phyloP scores from a whole-genome alignment of 2,329 filamentous ascomycete species.

The Piedraia hortae region DNA sequence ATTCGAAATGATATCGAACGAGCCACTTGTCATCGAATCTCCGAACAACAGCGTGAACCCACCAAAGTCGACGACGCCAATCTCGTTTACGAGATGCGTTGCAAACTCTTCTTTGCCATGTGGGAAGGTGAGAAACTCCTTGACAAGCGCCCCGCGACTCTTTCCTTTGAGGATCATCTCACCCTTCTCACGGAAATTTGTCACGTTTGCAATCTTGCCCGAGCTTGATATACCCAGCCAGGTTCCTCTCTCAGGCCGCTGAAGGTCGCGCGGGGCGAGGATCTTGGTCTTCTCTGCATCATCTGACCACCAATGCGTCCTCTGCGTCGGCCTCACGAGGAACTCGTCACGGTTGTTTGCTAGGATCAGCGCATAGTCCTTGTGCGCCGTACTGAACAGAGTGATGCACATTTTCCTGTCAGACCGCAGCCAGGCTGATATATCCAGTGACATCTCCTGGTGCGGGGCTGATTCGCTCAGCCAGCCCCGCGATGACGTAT shows the following conservation, averaged over 20 bases:
- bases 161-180: constrained; percentile 16
- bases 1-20: constrained; percentile 33
- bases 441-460: too few relatives aligned
- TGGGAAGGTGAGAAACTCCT: constrained; percentile 26
- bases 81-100: constrained; percentile 24
- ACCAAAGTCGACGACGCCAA: constrained; percentile 28
- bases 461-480: too few relatives aligned
- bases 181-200: constrained; percentile 28
- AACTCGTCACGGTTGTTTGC: constrained; percentile 30
- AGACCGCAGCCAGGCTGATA: too few relatives aligned
- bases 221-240: constrained; percentile 35
- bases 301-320: constrained; percentile 34
- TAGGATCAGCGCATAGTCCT: constrained; percentile 22
- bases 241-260: constrained; percentile 30
- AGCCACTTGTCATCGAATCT: constrained; percentile 5
- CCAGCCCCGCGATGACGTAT: too few relatives aligned
- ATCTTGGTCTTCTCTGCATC: constrained; percentile 25
- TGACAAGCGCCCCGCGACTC: constrained; percentile 31
- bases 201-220: constrained; percentile 33
- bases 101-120: constrained; percentile 23
- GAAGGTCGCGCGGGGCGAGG: constrained; percentile 32
- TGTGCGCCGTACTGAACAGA: constrained; percentile 21
- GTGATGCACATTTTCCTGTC: constrained; percentile 27
- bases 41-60: constrained; percentile 37
- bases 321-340: constrained; percentile 30